Conservation (phyloP, 2,329 filamentous ascomycete genomes). For the Epichloe bromicola region DNA sequence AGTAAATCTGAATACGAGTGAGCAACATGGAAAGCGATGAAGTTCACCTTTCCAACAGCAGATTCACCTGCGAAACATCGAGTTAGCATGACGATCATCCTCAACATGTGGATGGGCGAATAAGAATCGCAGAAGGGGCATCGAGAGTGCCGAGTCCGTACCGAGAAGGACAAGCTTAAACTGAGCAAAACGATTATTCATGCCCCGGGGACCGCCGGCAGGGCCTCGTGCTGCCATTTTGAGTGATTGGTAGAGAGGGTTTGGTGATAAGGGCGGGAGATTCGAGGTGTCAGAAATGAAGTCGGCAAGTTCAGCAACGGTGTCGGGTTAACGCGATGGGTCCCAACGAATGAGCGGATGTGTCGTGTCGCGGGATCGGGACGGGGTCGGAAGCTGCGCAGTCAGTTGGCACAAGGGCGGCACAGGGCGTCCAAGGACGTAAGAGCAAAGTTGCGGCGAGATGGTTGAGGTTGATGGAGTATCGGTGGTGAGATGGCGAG, state of each 20-base stretch:
- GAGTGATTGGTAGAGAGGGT: not conserved
- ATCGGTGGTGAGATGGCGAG: not conserved
- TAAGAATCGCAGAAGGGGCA: not conserved
- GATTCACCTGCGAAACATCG: constrained; percentile 62
- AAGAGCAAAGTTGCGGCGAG: constrained; percentile 1
- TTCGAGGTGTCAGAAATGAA: not conserved
- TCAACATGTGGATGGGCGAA: not conserved
- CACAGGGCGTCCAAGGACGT: not conserved
- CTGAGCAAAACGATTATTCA: constrained; percentile 85
- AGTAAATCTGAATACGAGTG: constrained; percentile 9
- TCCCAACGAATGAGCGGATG: not conserved
- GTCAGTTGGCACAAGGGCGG: not conserved
- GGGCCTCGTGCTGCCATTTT: constrained; percentile 75
- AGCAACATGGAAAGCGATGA: not conserved
- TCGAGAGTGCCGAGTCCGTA: constrained; percentile 32
- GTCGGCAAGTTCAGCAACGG: not conserved
- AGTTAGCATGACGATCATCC: constrained; percentile 4
- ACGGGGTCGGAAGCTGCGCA: not conserved
- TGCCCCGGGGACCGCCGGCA: constrained; percentile 44
- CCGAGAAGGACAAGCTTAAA: constrained; percentile 97
- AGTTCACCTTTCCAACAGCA: constrained; percentile 84
- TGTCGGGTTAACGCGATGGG: not conserved
- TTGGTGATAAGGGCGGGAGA: not conserved
- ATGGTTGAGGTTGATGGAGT: not conserved
- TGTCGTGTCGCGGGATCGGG: not conserved